Conservation (phyloP, 805 yeast genomes). For the Zygosaccharomyces bailii region DNA sequence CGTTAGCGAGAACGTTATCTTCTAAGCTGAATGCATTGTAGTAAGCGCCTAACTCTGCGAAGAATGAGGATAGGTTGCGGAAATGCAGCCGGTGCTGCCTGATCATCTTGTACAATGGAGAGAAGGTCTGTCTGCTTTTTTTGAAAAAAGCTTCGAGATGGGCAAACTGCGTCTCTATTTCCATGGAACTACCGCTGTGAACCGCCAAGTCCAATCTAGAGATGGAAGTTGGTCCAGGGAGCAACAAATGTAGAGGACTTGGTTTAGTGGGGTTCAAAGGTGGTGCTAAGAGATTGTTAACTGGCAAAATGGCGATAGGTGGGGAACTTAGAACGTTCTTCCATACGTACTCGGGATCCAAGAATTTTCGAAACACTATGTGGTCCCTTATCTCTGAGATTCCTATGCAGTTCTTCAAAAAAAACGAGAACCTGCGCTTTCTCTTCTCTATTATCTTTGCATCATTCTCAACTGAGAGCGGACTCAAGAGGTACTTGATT, state of each 20-base stretch:
- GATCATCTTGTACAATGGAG: constrained; percentile 29
- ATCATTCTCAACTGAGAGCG: constrained; percentile 43
- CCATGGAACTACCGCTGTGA: constrained; percentile 26
- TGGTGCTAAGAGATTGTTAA: constrained; percentile 53
- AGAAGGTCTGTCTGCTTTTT: constrained; percentile 28
- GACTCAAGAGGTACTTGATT: constrained; percentile 43
- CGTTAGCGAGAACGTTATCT: constrained; percentile 52
- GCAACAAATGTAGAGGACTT: constrained; percentile 54
- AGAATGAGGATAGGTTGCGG: constrained; percentile 57
- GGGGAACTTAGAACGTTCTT: constrained; percentile 62
- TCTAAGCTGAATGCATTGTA: constrained; percentile 60
- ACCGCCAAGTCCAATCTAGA: constrained; percentile 34
- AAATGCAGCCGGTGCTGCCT: constrained; percentile 35
- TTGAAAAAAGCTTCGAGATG: constrained; percentile 38
- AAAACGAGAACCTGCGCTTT: constrained; percentile 68
- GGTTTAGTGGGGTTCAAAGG: constrained; percentile 58
- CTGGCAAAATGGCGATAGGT: constrained; percentile 52
- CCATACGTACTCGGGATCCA: constrained; percentile 86
- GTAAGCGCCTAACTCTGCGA: constrained; percentile 74
- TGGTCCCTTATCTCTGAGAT: constrained; percentile 55
- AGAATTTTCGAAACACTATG: constrained; percentile 66
- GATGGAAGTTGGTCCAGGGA: constrained; percentile 57
- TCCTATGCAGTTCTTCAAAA: constrained; percentile 69
- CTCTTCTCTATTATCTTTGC: constrained; percentile 58
- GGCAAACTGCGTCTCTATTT: constrained; percentile 39